Conservation (phyloP, 2,329 filamentous ascomycete genomes). For the Mycosphaerella sp. region DNA sequence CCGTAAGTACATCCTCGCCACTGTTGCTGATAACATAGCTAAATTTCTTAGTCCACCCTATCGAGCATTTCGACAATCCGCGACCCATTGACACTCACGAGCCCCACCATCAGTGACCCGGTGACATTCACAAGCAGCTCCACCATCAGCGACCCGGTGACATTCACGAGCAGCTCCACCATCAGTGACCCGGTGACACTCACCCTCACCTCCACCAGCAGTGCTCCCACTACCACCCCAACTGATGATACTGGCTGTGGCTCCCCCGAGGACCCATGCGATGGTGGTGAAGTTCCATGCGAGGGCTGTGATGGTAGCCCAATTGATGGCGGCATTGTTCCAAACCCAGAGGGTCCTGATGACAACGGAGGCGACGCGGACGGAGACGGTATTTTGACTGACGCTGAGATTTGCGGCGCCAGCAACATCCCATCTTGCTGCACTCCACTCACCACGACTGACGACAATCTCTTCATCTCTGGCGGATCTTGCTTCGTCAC, state of each 20-base stretch:
- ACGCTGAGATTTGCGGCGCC: constrained; percentile 1
- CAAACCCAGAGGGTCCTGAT: not conserved
- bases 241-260: not conserved
- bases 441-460: constrained; percentile 3
- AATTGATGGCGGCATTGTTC: not conserved
- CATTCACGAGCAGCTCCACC: not conserved
- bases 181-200: not conserved
- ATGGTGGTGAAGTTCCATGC: not conserved
- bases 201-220: not conserved
- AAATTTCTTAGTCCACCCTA: too few species aligned
- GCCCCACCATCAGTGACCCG: not conserved
- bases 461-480: constrained; percentile 7
- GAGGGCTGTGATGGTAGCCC: not conserved
- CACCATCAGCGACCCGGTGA: not conserved
- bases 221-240: not conserved
- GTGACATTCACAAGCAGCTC: not conserved
- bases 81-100: too few species aligned
- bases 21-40: too few species aligned
- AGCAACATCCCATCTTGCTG: constrained; percentile 17
- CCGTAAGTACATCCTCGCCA: too few species aligned
- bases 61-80: not conserved
- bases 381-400: not conserved
- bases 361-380: not conserved
- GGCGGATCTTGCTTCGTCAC: constrained; percentile 11
- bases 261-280: not conserved